These are phyloP conservation scores for Pythium sukuiense DNA, from an alignment of 352 stramenopile species.

Conservation along the genomic window DNA sequence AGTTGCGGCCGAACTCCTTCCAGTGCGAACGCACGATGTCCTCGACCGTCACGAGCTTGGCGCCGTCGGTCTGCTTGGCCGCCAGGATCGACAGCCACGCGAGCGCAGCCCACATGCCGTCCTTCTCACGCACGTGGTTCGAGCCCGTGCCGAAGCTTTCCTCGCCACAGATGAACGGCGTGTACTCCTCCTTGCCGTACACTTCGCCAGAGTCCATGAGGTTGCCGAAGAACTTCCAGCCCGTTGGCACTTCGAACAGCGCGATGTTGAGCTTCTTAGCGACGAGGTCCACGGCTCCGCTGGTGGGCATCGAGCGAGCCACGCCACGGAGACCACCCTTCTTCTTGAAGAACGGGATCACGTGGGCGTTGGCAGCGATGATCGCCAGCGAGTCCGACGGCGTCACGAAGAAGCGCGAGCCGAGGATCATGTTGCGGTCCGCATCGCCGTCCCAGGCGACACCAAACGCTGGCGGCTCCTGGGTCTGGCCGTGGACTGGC, in stretches of 20 bases:
- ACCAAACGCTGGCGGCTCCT: slow-evolving; percentile 85
- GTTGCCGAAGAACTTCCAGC: slow-evolving; percentile 99
- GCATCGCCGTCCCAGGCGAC: slow-evolving; percentile 98
- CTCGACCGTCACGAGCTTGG: slow-evolving; percentile 93
- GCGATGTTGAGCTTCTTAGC: slow-evolving; percentile 93
- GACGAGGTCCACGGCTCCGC: slow-evolving; percentile 96
- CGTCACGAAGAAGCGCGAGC: slow-evolving; percentile 97
- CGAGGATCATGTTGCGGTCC: slow-evolving; percentile 99
- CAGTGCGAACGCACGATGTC: slow-evolving; percentile 97
- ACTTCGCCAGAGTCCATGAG: slow-evolving; percentile 98
- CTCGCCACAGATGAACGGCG: slow-evolving; percentile 98
- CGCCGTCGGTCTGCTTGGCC: slow-evolving; percentile 78
- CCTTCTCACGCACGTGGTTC: slow-evolving; percentile 99
- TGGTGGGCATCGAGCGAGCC: slow-evolving; percentile 98
- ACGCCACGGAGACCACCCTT: slow-evolving; percentile 91
- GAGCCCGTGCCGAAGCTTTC: slow-evolving; percentile 98
- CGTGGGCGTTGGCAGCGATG: slow-evolving; percentile 96
- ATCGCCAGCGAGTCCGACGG: slow-evolving; percentile 98
- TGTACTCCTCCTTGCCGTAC: slow-evolving; percentile 96
- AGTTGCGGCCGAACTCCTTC: slow-evolving; percentile 97
- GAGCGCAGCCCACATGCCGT: slow-evolving; percentile 98
- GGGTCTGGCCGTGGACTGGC: slow-evolving; percentile 75
- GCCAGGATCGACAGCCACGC: slow-evolving; percentile 98
- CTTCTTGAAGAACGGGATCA: slow-evolving; percentile 96
- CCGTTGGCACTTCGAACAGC: slow-evolving; percentile 98